Evolutionary conservation across 2,329 filamentous ascomycete genomes (phyloP).

Genomic region (Parafenestella ontariensis): DNA sequence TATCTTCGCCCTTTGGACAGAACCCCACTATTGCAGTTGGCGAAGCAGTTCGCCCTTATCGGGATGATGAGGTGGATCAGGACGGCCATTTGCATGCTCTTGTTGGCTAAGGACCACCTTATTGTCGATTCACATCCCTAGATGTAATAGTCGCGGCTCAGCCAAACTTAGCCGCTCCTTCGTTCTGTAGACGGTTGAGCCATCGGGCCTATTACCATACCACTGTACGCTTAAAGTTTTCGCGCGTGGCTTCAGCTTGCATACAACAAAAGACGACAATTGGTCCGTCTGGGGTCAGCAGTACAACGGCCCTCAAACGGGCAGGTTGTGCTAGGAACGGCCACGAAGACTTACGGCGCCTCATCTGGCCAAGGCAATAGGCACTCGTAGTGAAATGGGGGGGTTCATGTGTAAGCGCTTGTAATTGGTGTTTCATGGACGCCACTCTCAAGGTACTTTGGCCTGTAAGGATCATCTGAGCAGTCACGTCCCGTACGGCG

Average conservation of each 20-base stretch:
- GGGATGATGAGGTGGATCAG: conserved; percentile 37
- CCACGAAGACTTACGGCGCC: conserved; percentile 30
- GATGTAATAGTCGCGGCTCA: conserved; percentile 12
- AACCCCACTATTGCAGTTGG: conserved; percentile 50
- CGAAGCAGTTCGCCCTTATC: conserved; percentile 41
- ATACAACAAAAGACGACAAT: conserved; percentile 25
- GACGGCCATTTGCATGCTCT: conserved; percentile 32
- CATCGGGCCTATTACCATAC: conserved; percentile 20
- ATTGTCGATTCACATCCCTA: conserved; percentile 2
- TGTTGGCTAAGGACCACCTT: conserved; percentile 28
- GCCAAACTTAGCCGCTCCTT: conserved; percentile 25
- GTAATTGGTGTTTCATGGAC: conserved; percentile 40
- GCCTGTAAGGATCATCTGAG: conserved; percentile 39
- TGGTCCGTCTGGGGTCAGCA: conserved; percentile 25
- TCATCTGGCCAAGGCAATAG: conserved; percentile 28
- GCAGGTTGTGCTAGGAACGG: conserved; percentile 24
- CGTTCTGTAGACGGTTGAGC: conserved; percentile 3
- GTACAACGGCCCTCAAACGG: conserved; percentile 28
- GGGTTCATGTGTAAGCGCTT: conserved; percentile 41
- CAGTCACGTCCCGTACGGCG: conserved; percentile 35
- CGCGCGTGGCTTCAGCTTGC: conserved; percentile 39
- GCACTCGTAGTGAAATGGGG: conserved; percentile 31
- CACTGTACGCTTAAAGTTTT: conserved; percentile 26
- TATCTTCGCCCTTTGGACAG: conserved; percentile 33
- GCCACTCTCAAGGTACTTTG: conserved; percentile 19